Percentiles rank a stretch among this genome's conserved stretches.
phyloP scores from a whole-genome alignment of 306 rosid genomes.

The Urtica urens region DNA sequence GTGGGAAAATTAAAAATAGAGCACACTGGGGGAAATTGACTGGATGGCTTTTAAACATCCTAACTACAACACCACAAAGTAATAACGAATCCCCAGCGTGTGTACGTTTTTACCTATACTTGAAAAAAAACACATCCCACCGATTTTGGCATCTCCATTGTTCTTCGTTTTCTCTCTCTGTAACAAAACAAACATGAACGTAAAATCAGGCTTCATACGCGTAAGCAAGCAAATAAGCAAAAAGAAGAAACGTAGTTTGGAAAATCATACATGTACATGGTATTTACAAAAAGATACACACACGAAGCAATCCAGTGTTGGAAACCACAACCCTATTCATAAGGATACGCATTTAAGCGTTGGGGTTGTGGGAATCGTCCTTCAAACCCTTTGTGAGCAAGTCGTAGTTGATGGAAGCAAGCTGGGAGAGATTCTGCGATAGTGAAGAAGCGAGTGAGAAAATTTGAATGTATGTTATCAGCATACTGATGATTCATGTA shows the following conservation, averaged over 20 bases:
- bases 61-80: constrained; percentile 22
- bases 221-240: not conserved
- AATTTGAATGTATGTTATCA: not conserved
- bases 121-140: constrained; percentile 24
- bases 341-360: constrained; percentile 32
- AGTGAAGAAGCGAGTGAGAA: constrained; percentile 10
- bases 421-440: constrained; percentile 95
- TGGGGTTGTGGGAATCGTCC: constrained; percentile 60
- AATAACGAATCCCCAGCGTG: constrained; percentile 26
- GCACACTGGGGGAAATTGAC: constrained; percentile 19
- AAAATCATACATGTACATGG: constrained; percentile 73
- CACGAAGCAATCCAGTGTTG: constrained; percentile 23
- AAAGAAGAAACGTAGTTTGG: not conserved
- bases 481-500: not conserved
- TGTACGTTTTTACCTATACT: constrained; percentile 30
- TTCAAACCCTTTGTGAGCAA: constrained; percentile 82
- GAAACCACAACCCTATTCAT: constrained; percentile 23
- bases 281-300: constrained; percentile 42
- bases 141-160: constrained; percentile 14
- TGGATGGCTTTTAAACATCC: constrained; percentile 20
- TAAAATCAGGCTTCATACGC: too few relatives aligned
- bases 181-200: too few relatives aligned
- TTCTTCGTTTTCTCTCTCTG: too few relatives aligned
- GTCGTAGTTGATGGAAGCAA: constrained; percentile 98
- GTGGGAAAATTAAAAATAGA: constrained; percentile 10